Base-by-base conservation (phyloP, 2,329 filamentous ascomycete species). In the Ceratocystiopsis brevicomis region DNA sequence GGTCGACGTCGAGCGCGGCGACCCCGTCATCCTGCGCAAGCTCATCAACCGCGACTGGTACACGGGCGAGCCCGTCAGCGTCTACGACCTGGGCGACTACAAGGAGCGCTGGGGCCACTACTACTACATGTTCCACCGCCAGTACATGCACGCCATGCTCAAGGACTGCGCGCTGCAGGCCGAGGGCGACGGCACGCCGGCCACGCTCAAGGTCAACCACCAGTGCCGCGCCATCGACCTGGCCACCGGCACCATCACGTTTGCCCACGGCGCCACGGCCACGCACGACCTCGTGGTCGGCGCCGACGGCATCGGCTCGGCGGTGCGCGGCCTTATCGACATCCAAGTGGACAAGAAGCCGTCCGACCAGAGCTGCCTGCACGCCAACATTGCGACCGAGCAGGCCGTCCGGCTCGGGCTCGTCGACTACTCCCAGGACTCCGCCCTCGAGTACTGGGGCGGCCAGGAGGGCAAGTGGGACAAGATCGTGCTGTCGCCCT, bases 11-110 rank as follows among this genome's bases (percentile, higher is more conserved):
- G 60, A 60, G 14, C 73, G 73, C 52, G 78, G 76, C 10, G 70
- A 79, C 45, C 76, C 76, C 0, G 77, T 82, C 2, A 61, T 81
- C 1, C 59, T 82, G 40, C 66, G 65, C 56, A 75, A 75, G 52
- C 65, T 82, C 42, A 81, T 82, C 59, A 78, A 75, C 54, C 68
- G 72, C 4, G 76, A 81, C 57, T 82, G 77, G 77, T 68, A 71
- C 54, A 81, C 76, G 1, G 78, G 78, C 0, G 71, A 80, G 57
- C 68, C 72, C 0, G 66, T 75, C 19, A 79, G 69, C 49, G 71
- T 76, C 0, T 80, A 78, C 50, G 67, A 72, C 50, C 57, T 82
- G 16, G 66, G 60, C 12, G 76, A 81, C 52, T 81, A 81, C 45
- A 69, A 81, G 56, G 54, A 73, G 58, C 46, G 44, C 6, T 49